Percentiles rank a stretch among this genome's conserved stretches.
These are phyloP conservation scores for Fusarium udum DNA, from an alignment of 2,329 filamentous ascomycete species.

Conservation along the genomic window DNA sequence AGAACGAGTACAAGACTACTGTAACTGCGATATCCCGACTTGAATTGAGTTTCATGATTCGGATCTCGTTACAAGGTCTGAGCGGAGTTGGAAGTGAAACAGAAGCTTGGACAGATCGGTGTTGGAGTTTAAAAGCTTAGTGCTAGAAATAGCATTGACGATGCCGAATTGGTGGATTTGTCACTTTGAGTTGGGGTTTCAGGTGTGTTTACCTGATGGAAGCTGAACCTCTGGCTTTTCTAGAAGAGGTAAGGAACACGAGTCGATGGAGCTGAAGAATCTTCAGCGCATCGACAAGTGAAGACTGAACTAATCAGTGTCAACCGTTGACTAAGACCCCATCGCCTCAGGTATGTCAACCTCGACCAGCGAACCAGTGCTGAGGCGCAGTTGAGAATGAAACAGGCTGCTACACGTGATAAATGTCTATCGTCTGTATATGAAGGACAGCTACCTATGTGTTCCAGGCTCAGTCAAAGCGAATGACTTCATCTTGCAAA, in stretches of 20 bases:
- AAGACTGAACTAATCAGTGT: neutral
- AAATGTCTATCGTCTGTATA: neutral
- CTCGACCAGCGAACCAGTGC: neutral
- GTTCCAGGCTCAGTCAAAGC: too few species aligned
- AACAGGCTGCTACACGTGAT: neutral
- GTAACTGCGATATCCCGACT: slow-evolving; percentile 1
- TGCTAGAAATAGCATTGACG: neutral
- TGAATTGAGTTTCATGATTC: slow-evolving; percentile 3
- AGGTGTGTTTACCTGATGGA: neutral
- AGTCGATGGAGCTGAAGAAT: neutral
- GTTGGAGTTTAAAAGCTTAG: neutral
- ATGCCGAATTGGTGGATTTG: neutral
- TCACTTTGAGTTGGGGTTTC: neutral
- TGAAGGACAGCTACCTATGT: too few species aligned
- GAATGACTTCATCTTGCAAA: too few species aligned
- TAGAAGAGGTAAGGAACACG: neutral
- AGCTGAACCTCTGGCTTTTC: neutral
- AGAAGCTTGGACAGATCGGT: slow-evolving; percentile 1
- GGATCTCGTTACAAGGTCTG: neutral
- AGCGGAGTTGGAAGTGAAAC: slow-evolving; percentile 11
- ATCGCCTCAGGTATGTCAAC: neutral
- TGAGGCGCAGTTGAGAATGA: neutral
- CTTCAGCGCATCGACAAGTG: neutral
- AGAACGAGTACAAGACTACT: neutral
- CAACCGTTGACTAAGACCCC: neutral